Evolutionary conservation across 1,284 basidiomycete genomes (phyloP), one percentile per base, ranked within the genome.

Genomic region (Boletus smithii): DNA sequence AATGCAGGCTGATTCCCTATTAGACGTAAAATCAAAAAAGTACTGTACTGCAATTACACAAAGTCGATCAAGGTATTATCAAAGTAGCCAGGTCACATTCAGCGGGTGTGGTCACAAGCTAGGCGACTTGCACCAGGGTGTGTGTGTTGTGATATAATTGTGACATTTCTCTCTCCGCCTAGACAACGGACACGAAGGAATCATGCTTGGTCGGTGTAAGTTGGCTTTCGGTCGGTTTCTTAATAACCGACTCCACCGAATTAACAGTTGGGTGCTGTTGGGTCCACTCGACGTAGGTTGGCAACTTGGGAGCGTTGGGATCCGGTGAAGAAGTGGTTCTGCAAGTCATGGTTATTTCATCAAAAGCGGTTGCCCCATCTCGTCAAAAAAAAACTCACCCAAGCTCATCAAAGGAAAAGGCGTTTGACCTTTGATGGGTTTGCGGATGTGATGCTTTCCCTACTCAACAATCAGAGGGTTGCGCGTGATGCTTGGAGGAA

Each of bases 211-310:
- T 14, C 4, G 48, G 24, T 11, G 22, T 1, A 13, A 38, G 8
- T 36, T 59, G 42, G 14, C 32, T 26, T 33, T 59, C 49, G 2
- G 34, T 26, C 11, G 33, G 6, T 26, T 55, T 56, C 32, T 53
- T 55, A 14, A 27, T 32, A 8, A 26, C 42, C 23, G 46, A 56
- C 9, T 41, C 58, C 16, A 42, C 39, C 16, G 46, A 52, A 16
- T 36, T 30, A 35, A 35, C 42, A 13, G 23, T 40, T 11, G 38
- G 31, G 14, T 42, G 40, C n/a, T 34, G 11, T 41, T 29, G 42
- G 5, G 35, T 17, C 56, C 46, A 55, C 11, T 55, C 40, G 8
- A 60, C 59, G 14, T 55, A 58, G 24, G 57, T 50, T 32, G 60
- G 48, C 17, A 50, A 49, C 30, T 59, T 61, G 22, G 46, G 33